Conservation (phyloP, 495 filamentous ascomycete genomes). For the Ascobolus immersus region DNA sequence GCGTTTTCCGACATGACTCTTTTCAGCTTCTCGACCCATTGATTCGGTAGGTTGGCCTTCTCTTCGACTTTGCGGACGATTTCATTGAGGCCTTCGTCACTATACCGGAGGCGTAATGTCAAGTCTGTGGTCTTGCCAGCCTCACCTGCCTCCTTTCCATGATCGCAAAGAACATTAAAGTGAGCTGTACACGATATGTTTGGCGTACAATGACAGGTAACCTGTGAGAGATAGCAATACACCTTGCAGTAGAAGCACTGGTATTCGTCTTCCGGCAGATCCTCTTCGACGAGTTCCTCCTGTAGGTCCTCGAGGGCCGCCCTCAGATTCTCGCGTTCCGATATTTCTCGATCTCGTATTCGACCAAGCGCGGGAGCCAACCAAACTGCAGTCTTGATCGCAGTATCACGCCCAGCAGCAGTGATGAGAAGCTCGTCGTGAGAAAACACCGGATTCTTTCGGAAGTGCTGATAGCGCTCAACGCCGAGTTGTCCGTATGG, state of each 20-base stretch:
- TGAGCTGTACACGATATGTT: slow-evolving; percentile 15
- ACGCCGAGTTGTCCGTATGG: slow-evolving; percentile 73
- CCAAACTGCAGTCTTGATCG: slow-evolving; percentile 88
- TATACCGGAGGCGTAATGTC: slow-evolving; percentile 28
- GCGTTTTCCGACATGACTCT: slow-evolving; percentile 57
- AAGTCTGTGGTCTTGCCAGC: slow-evolving; percentile 12
- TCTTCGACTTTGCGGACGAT: slow-evolving; percentile 57
- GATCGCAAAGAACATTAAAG: slow-evolving; percentile 15
- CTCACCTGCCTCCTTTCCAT: too few relatives aligned
- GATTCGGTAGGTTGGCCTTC: slow-evolving; percentile 59
- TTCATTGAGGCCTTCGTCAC: slow-evolving; percentile 38
- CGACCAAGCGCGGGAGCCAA: slow-evolving; percentile 62
- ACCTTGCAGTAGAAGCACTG: slow-evolving; percentile 81
- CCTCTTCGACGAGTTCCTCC: slow-evolving; percentile 23
- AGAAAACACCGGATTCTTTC: slow-evolving; percentile 83
- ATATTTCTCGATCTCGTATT: slow-evolving; percentile 45
- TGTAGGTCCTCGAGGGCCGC: slow-evolving; percentile 32
- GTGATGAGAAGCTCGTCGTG: slow-evolving; percentile 92
- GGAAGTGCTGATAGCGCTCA: slow-evolving; percentile 61
- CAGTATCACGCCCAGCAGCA: slow-evolving; percentile 45
- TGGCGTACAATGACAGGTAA: slow-evolving; percentile 33
- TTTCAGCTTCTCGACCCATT: slow-evolving; percentile 77
- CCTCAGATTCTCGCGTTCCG: slow-evolving; percentile 39
- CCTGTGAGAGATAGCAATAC: slow-evolving; percentile 74
- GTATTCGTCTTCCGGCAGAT: slow-evolving; percentile 66